Base-by-base conservation (phyloP, 257 asterid species). In the Asclepias syriaca region DNA sequence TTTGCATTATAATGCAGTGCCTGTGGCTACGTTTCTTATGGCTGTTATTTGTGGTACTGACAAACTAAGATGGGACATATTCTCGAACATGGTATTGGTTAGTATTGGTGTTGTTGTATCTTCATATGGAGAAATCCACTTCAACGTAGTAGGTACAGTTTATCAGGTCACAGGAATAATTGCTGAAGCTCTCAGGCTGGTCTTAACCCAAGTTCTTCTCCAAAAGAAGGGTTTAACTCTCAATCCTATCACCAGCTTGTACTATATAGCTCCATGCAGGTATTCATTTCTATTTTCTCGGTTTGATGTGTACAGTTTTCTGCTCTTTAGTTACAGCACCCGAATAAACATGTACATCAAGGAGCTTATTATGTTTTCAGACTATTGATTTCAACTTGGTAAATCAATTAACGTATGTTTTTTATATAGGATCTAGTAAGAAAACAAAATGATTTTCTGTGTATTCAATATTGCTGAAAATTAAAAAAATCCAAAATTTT, bases 211-310 rank as follows among this genome's bases (percentile, higher is more conserved):
- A 87, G 97, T 95, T 79, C 92, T 95, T 69, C 95, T 95, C 72
- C 99, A 95, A 78, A 95, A 89, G 81, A 88, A 89, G 85, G 98
- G 98, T 75, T 84, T 92, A 78, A 84, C 97, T 12, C 93, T 95
- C 49, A 95, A 92, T 81, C 99, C 99, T 32, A 77, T 95, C 86
- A 95, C 98, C 71, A 95, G 97, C 83, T 86, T 95, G 58, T 95
- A 95, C 75, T 95, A 95, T 89, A 95, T 95, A 76, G 99, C 99
- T 70, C 99, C 99, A 34, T 94, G 99, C 99, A 94, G 99, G 97
- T 94, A 85, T 68, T 29, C 65, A 66, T 76, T 79, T 37, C 2
- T 24, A 34, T 64, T 64, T 45, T 37, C 2, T 64, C 11, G 14
- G 27, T 64, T 29, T 61, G 3, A 32, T 6, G 5, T 61, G 21